Evolutionary conservation across 2,329 filamentous ascomycete species (phyloP).

Genomic region (Rachicladosporium sp.): DNA sequence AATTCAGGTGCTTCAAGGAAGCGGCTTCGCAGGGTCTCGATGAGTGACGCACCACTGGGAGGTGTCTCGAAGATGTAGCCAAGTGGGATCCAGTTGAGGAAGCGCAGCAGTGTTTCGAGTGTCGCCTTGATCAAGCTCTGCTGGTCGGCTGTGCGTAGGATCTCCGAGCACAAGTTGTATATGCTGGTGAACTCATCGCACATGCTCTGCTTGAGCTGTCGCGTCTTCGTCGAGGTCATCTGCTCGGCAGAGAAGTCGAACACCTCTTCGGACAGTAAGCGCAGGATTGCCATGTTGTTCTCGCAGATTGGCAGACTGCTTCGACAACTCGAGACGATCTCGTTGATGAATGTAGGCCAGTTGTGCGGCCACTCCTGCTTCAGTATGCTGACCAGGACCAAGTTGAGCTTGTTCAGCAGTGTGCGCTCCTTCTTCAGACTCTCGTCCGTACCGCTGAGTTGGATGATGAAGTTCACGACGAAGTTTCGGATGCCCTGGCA

Average conservation of each 20-base stretch:
- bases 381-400: constrained; percentile 90
- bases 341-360: constrained; percentile 99
- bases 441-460: constrained; percentile 83
- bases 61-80: constrained; percentile 98
- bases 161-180: constrained; percentile 93
- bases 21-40: constrained; percentile 82
- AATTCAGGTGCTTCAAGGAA: constrained; percentile 92
- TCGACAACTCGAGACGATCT: constrained; percentile 94
- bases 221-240: constrained; percentile 97
- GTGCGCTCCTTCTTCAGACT: constrained; percentile 72
- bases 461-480: constrained; percentile 95
- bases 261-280: constrained; percentile 90
- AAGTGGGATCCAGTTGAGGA: constrained; percentile 97
- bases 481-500: constrained; percentile 98
- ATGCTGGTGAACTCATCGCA: constrained; percentile 97
- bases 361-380: constrained; percentile 99
- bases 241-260: constrained; percentile 98
- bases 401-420: constrained; percentile 93
- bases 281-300: constrained; percentile 98
- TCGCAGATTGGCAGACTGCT: constrained; percentile 95
- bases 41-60: constrained; percentile 47
- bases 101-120: constrained; percentile 84
- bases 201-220: constrained; percentile 96
- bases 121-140: constrained; percentile 90
- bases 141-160: constrained; percentile 80